Conservation (phyloP, 352 stramenopile species). For the Phytophthora niederhauseri region DNA sequence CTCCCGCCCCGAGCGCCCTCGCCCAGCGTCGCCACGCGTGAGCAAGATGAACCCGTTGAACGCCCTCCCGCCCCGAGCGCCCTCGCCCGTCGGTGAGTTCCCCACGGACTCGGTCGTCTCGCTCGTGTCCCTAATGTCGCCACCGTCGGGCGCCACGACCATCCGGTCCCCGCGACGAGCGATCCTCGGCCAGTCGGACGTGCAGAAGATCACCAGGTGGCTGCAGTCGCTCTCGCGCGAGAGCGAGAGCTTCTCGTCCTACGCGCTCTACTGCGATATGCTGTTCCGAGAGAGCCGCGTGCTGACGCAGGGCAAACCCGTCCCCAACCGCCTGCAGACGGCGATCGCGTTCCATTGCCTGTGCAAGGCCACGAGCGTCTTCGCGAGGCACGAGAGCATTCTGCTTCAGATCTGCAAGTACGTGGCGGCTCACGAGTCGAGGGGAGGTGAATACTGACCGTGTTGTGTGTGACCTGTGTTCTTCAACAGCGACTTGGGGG, state of each 20-base stretch:
- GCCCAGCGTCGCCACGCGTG: slow-evolving; percentile 28
- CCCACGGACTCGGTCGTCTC: slow-evolving; percentile 35
- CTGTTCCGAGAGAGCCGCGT: slow-evolving; percentile 69
- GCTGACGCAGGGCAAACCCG: slow-evolving; percentile 63
- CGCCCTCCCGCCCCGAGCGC: slow-evolving; percentile 23
- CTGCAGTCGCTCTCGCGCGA: slow-evolving; percentile 58
- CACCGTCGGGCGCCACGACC: neutral
- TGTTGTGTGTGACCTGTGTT: no score
- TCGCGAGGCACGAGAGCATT: slow-evolving; percentile 63
- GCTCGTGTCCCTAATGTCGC: slow-evolving; percentile 13
- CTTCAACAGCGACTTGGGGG: slow-evolving; percentile 46
- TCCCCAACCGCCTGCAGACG: slow-evolving; percentile 72
- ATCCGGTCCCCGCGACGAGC: slow-evolving; percentile 29
- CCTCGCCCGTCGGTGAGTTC: slow-evolving; percentile 42
- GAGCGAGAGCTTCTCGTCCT: slow-evolving; percentile 55
- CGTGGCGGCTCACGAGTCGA: neutral
- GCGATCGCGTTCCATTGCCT: slow-evolving; percentile 80
- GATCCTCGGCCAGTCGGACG: slow-evolving; percentile 49
- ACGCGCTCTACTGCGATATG: slow-evolving; percentile 78
- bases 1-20: slow-evolving; percentile 34
- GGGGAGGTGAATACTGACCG: neutral
- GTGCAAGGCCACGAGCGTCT: slow-evolving; percentile 63
- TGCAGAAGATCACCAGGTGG: slow-evolving; percentile 72
- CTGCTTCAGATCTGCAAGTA: slow-evolving; percentile 63
- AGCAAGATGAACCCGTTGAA: slow-evolving; percentile 25